A percentile compares a stretch with the other conserved stretches of the same genome.
Conservation (phyloP, 768 basidiomycete genomes). For the Panus rudis region DNA sequence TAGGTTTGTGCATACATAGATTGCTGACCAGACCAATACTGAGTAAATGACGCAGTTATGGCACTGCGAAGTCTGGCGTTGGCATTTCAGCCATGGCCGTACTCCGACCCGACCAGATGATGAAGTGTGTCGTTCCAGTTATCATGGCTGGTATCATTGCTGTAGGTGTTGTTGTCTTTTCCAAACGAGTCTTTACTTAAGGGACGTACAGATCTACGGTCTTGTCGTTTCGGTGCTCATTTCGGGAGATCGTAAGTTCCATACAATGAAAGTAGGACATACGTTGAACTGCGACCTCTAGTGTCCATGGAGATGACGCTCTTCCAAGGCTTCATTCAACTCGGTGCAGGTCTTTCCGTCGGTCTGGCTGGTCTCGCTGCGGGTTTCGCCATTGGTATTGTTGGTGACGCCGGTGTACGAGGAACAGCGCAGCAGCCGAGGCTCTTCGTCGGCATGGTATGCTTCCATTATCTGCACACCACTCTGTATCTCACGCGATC, state of each 20-base stretch:
- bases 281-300: slow-evolving; percentile 22
- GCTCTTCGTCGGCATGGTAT: slow-evolving; percentile 89
- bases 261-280: background rate
- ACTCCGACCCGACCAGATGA: slow-evolving; percentile 93
- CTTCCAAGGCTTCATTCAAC: slow-evolving; percentile 88
- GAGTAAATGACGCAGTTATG: slow-evolving; percentile 57
- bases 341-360: slow-evolving; percentile 89
- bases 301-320: slow-evolving; percentile 78
- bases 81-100: slow-evolving; percentile 98
- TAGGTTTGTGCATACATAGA: slow-evolving; percentile 43
- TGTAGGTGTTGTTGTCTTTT: slow-evolving; percentile 43
- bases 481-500: background rate
- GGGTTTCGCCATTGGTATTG: slow-evolving; percentile 97
- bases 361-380: slow-evolving; percentile 94
- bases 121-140: slow-evolving; percentile 95
- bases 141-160: slow-evolving; percentile 99
- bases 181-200: background rate
- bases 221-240: slow-evolving; percentile 99
- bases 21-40: slow-evolving; percentile 2
- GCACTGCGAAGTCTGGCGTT: slow-evolving; percentile 98
- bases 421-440: slow-evolving; percentile 96
- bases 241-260: slow-evolving; percentile 68
- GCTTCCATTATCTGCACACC: slow-evolving; percentile 13
- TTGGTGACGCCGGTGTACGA: slow-evolving; percentile 97
- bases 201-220: slow-evolving; percentile 72